phyloP scores from a whole-genome alignment of 1,139 yeast species.

The Wickerhamomyces sp. region DNA sequence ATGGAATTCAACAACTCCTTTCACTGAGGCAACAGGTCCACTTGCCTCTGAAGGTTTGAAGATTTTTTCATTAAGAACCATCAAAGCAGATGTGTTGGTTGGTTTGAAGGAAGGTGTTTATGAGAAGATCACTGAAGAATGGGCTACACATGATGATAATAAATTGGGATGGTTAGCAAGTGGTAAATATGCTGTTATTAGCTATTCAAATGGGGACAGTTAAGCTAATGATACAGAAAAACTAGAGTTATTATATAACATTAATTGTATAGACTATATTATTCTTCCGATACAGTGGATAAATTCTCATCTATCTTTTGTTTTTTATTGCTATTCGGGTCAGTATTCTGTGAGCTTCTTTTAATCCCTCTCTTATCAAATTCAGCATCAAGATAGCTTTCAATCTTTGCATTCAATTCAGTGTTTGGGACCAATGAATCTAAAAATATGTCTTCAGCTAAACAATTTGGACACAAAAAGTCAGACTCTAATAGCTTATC shows the following conservation, averaged over 20 bases:
- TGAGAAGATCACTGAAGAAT: constrained; percentile 56
- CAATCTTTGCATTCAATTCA: constrained; percentile 51
- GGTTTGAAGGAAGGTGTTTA: constrained; percentile 74
- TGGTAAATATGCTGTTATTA: constrained; percentile 92
- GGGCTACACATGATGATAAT: constrained; percentile 42
- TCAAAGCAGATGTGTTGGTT: constrained; percentile 95
- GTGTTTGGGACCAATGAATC: constrained; percentile 66
- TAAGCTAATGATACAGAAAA: constrained; percentile 4
- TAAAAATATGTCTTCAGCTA: constrained; percentile 63
- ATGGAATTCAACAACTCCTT: constrained; percentile 84
- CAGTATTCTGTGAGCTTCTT: constrained; percentile 10
- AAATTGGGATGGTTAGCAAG: constrained; percentile 79
- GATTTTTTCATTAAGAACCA: constrained; percentile 76
- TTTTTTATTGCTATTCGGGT: constrained; percentile 14
- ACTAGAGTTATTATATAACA: too few species aligned
- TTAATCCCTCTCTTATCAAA: constrained; percentile 23
- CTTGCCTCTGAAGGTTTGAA: constrained; percentile 58
- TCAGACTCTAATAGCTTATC: constrained; percentile 74
- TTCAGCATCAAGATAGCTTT: constrained; percentile 41
- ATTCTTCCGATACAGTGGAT: background rate
- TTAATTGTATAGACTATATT: background rate
- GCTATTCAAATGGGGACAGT: constrained; percentile 35
- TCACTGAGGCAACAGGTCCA: constrained; percentile 63
- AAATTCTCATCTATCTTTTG: constrained; percentile 8
- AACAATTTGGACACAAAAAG: constrained; percentile 88